Evolutionary conservation across 106 monocot genomes (phyloP).

Genomic region (Ottelia alismoides): DNA sequence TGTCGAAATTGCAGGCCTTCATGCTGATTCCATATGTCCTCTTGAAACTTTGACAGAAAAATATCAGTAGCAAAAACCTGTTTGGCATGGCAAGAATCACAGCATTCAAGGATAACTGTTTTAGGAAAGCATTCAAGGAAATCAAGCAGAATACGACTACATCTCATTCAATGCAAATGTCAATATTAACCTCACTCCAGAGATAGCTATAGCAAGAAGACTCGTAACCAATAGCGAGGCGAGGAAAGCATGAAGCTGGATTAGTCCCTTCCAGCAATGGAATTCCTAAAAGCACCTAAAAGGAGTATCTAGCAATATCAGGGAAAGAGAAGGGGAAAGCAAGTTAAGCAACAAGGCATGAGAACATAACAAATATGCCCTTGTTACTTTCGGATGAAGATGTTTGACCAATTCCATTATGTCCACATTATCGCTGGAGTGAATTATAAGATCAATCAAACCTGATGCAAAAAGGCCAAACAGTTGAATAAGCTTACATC

Average conservation of each 20-base stretch:
- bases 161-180: neutral
- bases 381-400: neutral
- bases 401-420: neutral
- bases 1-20: constrained; percentile 82
- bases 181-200: constrained; percentile 77
- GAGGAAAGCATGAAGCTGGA: constrained; percentile 71
- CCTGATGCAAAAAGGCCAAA: neutral
- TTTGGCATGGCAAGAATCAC: no score
- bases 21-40: constrained; percentile 30
- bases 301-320: neutral
- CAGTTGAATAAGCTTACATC: neutral
- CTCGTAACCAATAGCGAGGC: constrained; percentile 73
- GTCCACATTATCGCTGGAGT: neutral
- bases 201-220: constrained; percentile 75
- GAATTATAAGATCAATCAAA: neutral
- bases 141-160: neutral
- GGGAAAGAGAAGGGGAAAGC: no score
- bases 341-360: neutral
- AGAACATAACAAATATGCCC: neutral
- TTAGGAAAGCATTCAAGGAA: neutral
- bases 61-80: constrained; percentile 76
- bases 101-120: neutral
- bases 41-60: constrained; percentile 22
- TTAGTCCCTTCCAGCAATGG: constrained; percentile 88
- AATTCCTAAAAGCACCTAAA: constrained; percentile 77